These are phyloP conservation scores for Viola odorata DNA, from an alignment of 345 rosid species.

Conservation along the genomic window DNA sequence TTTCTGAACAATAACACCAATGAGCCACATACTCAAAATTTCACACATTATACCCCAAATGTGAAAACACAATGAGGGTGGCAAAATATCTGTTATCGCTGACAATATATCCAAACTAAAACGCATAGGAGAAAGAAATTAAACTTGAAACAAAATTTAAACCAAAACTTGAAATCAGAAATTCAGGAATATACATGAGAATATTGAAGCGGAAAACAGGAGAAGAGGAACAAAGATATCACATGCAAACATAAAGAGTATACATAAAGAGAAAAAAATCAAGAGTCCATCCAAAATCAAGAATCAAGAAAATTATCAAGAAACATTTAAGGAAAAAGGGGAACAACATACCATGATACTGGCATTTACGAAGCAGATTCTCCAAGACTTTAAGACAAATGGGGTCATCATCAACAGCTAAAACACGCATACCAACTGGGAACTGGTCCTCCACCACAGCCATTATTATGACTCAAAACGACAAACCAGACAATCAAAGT, in stretches of 20 bases:
- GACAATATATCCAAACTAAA: constrained; percentile 7
- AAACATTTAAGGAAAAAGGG: background rate
- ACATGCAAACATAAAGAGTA: background rate
- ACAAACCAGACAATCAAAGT: constrained; percentile 27
- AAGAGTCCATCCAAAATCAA: background rate
- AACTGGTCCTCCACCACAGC: constrained; percentile 32
- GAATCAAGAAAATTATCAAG: background rate
- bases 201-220: background rate
- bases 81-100: background rate
- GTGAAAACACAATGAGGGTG: background rate
- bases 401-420: constrained; percentile 70
- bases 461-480: constrained; percentile 28
- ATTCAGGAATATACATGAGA: background rate
- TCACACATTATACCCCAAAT: constrained; percentile 2
- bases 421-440: constrained; percentile 56
- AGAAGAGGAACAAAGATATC: background rate
- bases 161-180: background rate
- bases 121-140: background rate
- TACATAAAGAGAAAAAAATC: background rate
- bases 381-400: constrained; percentile 54
- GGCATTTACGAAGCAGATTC: constrained; percentile 50
- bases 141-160: constrained; percentile 4
- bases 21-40: constrained; percentile 5
- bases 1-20: background rate
- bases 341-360: constrained; percentile 48